Conservation (phyloP, 805 yeast genomes). For the Martiniozyma abietophila region DNA sequence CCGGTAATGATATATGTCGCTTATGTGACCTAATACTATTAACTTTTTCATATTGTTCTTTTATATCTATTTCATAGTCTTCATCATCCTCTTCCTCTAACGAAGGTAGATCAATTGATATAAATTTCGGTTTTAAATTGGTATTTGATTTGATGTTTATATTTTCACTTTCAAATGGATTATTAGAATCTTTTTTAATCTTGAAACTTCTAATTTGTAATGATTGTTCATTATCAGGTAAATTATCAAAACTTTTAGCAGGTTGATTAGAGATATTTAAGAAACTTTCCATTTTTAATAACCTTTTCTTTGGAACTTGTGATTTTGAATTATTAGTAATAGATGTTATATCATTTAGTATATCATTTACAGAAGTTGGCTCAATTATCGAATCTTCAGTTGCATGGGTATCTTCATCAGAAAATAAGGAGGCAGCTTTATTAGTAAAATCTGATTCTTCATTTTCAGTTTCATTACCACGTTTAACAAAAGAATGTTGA, state of each 20-base stretch:
- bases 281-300: conserved; percentile 25
- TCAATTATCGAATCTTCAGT: conserved; percentile 8
- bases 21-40: conserved; percentile 1
- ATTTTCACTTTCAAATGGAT: too few relatives aligned
- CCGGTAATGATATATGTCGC: conserved; percentile 20
- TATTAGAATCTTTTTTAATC: background rate
- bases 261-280: conserved; percentile 13
- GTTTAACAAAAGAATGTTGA: background rate
- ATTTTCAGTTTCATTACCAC: background rate
- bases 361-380: too few relatives aligned
- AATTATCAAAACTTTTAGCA: conserved; percentile 7
- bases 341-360: too few relatives aligned
- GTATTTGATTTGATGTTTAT: too few relatives aligned
- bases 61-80: conserved; percentile 1
- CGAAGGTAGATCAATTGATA: conserved; percentile 8
- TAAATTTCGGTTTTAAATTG: conserved; percentile 2
- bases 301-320: conserved; percentile 8
- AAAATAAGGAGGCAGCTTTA: conserved; percentile 6
- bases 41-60: background rate
- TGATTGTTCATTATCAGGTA: conserved; percentile 5
- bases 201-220: too few relatives aligned
- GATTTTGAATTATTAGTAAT: background rate
- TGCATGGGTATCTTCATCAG: conserved; percentile 6
- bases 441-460: background rate
- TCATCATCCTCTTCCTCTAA: conserved; percentile 9